These are phyloP conservation scores for Ogataea nonfermentans DNA, from an alignment of 805 yeast genomes.

Conservation along the genomic window DNA sequence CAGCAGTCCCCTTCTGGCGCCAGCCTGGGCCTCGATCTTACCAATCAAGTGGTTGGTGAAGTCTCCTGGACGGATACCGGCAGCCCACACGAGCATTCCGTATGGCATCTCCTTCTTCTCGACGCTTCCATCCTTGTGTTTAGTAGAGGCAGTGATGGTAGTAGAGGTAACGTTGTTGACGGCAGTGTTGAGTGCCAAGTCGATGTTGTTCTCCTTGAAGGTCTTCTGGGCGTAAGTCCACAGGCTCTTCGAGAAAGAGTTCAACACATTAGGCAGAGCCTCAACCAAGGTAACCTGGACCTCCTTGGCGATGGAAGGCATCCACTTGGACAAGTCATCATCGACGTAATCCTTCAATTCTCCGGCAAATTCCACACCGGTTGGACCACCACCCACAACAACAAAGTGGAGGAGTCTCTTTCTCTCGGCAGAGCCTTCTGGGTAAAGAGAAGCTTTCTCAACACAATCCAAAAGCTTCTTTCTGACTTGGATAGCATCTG, in stretches of 20 bases:
- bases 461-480: conserved; percentile 48
- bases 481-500: conserved; percentile 49
- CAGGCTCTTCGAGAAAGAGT: conserved; percentile 49
- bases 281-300: conserved; percentile 49
- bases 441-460: conserved; percentile 53
- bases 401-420: conserved; percentile 50
- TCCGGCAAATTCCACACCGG: conserved; percentile 59
- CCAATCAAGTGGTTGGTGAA: conserved; percentile 42
- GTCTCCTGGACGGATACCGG: conserved; percentile 54
- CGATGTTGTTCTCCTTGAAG: conserved; percentile 48
- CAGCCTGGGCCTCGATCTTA: conserved; percentile 50
- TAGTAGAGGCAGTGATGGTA: conserved; percentile 42
- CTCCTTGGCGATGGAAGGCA: conserved; percentile 52
- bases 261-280: conserved; percentile 53
- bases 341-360: conserved; percentile 56
- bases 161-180: conserved; percentile 47
- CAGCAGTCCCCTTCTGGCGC: conserved; percentile 53
- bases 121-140: conserved; percentile 42
- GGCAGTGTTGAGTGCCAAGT: conserved; percentile 47
- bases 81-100: conserved; percentile 58
- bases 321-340: conserved; percentile 52
- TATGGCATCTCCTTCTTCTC: conserved; percentile 44
- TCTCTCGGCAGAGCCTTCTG: conserved; percentile 51
- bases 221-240: conserved; percentile 52
- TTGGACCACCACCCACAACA: conserved; percentile 60